phyloP scores from a whole-genome alignment of 1,284 basidiomycete species.

The Austropuccinia psidii region DNA sequence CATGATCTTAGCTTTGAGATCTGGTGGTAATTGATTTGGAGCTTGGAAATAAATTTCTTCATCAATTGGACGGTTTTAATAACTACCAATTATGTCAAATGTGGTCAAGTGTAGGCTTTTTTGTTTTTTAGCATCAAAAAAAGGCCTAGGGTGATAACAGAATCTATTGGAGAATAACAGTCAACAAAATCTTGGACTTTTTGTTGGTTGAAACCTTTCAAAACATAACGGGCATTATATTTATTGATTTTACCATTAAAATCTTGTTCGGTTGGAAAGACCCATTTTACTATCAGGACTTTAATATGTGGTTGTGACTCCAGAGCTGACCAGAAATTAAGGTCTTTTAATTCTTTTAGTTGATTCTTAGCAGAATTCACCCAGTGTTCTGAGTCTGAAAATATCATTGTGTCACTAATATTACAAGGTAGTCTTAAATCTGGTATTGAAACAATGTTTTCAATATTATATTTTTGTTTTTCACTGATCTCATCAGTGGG shows the following conservation, averaged over 20 bases:
- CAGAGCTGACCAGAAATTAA: background rate
- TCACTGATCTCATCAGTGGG: background rate
- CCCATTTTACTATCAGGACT: background rate
- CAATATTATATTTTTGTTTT: too few species aligned
- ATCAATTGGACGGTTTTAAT: slow-evolving; percentile 1
- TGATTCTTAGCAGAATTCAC: background rate
- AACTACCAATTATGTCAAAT: slow-evolving; percentile 8
- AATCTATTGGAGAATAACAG: background rate
- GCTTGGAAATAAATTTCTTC: slow-evolving; percentile 3
- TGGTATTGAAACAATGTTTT: too few species aligned
- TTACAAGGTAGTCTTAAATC: too few species aligned
- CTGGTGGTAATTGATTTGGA: background rate
- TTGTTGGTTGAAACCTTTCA: slow-evolving; percentile 1
- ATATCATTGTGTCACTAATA: too few species aligned
- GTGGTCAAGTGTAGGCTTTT: background rate
- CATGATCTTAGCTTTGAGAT: background rate
- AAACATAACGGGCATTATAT: background rate
- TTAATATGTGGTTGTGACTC: background rate
- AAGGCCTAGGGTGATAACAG: background rate
- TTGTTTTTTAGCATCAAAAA: background rate
- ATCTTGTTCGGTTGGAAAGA: background rate
- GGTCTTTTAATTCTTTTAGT: background rate
- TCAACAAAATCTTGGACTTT: background rate
- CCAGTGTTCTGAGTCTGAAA: background rate
- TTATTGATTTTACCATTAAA: background rate